Base-by-base conservation (phyloP, 495 filamentous ascomycete genomes). In the Trichoderma gamsii region DNA sequence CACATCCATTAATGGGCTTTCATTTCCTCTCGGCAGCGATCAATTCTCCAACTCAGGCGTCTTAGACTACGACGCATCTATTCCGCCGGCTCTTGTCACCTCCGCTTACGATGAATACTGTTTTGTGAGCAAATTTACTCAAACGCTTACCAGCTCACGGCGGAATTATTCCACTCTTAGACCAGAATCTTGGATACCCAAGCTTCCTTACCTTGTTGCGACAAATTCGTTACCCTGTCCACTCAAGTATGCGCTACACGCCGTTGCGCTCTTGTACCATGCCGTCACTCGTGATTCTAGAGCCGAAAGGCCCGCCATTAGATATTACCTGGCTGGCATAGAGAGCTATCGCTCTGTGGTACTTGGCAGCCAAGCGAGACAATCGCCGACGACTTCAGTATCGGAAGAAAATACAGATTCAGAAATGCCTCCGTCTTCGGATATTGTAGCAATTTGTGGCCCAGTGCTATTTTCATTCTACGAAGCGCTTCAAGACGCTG, bases 401-500 rank as follows among this genome's bases (percentile, higher is more conserved):
- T 21, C 21, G 7, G 23, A 23, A 32, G 23, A 32, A 61, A 25
- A 61, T 23, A 32, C 4, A 29, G 11, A 16, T 1, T 18, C 27
- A 5, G 25, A 27, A 13, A 25, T 9, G 25, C 23, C 3, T 13
- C 11, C 8, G 16, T 7, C 29, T 0, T 32, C 25, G 56, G 25
- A 61, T 21, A 61, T 61, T 61, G 25, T 13, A 32, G 27, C 13
- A 13, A 18, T 61, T 3, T 61, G 56, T 61, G 27, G 27, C 25
- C 56, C 56, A 61, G 27, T 61, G 4, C 27, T 61, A 23, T 61
- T 61, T 6, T 61, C 56, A 13, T 61, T 61, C 23, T 61, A 61
- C 13, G 56, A 61, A 21, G 23, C 25, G 5, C 23, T 61, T 3
- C 56, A 61, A 25, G 27, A 25, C 25, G 27, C 12, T 12, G 29